phyloP scores from a whole-genome alignment of 306 rosid genomes.

The Quercus wislizeni region DNA sequence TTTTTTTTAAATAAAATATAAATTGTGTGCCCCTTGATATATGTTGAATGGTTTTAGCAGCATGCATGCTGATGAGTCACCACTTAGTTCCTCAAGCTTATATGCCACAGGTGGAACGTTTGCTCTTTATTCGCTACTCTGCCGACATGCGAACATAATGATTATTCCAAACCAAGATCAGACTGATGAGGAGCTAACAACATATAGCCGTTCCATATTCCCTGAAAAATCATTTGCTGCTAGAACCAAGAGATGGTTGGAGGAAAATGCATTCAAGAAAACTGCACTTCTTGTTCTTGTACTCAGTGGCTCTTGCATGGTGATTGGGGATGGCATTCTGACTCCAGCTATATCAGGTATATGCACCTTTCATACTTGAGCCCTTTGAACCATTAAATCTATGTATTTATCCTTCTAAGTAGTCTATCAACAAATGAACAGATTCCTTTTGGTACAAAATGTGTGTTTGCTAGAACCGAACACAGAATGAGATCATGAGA shows the following conservation, averaged over 20 bases:
- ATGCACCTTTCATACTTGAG: neutral
- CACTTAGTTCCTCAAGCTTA: neutral
- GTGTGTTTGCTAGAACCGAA: neutral
- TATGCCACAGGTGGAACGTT: conserved; percentile 50
- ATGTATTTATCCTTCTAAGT: neutral
- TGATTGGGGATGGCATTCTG: conserved; percentile 64
- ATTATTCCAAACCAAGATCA: conserved; percentile 27
- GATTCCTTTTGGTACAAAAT: neutral
- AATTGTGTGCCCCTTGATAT: neutral
- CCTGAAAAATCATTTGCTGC: conserved; percentile 52
- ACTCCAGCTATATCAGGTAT: conserved; percentile 62
- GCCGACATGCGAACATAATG: conserved; percentile 29
- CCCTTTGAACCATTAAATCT: neutral
- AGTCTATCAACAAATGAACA: neutral
- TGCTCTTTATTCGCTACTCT: conserved; percentile 28
- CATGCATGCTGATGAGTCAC: neutral
- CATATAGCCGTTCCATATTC: conserved; percentile 19
- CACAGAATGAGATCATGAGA: neutral
- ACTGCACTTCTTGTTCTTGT: conserved; percentile 49
- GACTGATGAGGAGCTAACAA: conserved; percentile 25
- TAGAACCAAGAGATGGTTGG: conserved; percentile 55
- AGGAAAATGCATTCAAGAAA: conserved; percentile 39
- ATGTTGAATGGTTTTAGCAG: neutral
- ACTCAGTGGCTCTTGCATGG: conserved; percentile 63
- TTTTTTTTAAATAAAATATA: neutral